phyloP scores from a whole-genome alignment of 2,329 filamentous ascomycete genomes.

The Fusarium mexicanum region DNA sequence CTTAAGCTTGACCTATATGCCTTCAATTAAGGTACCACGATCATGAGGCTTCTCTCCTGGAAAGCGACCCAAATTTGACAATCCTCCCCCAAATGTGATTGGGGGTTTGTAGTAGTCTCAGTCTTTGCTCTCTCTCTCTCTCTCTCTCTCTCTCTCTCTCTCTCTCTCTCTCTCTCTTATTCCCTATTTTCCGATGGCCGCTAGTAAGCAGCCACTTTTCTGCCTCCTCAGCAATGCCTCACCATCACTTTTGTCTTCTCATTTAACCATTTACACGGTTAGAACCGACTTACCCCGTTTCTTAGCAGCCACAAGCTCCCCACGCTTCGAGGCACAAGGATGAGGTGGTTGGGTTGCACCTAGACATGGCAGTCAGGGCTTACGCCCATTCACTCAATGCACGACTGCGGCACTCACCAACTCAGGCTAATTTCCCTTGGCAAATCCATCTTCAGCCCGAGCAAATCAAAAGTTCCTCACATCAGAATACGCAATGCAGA shows the following conservation, averaged over 20 bases:
- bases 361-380: conserved; percentile 5
- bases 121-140: not conserved
- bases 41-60: not conserved
- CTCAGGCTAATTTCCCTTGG: conserved; percentile 23
- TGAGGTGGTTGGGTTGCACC: conserved; percentile 1
- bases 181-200: not conserved
- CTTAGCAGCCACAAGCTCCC: not conserved
- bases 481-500: not conserved
- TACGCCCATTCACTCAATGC: conserved; percentile 14
- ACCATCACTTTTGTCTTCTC: not conserved
- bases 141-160: not conserved
- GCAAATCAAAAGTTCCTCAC: not conserved
- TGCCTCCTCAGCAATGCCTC: not conserved
- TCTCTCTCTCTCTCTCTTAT: not conserved
- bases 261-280: not conserved
- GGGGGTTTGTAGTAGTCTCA: not conserved
- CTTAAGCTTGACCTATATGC: conserved; percentile 11
- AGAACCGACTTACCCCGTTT: not conserved
- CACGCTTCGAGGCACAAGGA: not conserved
- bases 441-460: not conserved
- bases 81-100: not conserved
- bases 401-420: conserved; percentile 3
- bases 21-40: conserved; percentile 18
- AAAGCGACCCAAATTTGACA: not conserved
- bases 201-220: not conserved